A percentile compares a stretch with the other conserved stretches of the same genome.
These are phyloP conservation scores for Naumovozyma baii DNA, from an alignment of 805 yeast genomes.

Conservation along the genomic window DNA sequence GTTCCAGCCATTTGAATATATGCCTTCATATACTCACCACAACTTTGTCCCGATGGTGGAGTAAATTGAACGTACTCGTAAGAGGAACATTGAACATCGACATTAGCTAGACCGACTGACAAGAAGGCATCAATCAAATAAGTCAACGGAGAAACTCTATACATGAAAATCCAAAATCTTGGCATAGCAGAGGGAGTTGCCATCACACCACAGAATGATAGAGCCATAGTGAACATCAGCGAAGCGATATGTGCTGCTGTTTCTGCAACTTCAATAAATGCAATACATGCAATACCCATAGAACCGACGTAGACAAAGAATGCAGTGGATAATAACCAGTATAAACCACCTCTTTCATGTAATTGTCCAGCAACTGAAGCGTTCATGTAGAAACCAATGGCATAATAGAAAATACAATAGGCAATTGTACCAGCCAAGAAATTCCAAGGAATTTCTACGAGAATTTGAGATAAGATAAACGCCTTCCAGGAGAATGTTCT, in stretches of 20 bases:
- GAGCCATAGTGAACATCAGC: constrained; percentile 49
- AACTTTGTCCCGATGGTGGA: constrained; percentile 49
- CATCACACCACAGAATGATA: constrained; percentile 74
- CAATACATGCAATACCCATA: constrained; percentile 48
- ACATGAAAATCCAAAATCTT: constrained; percentile 78
- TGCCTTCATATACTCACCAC: constrained; percentile 43
- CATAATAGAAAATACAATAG: constrained; percentile 60
- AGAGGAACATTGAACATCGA: constrained; percentile 38
- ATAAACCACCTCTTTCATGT: constrained; percentile 47
- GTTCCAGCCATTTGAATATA: constrained; percentile 29
- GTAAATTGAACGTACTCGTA: constrained; percentile 40
- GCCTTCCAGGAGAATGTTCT: constrained; percentile 61
- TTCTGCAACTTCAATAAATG: constrained; percentile 49
- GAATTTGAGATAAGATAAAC: constrained; percentile 51
- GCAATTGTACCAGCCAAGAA: constrained; percentile 50
- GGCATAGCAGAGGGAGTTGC: constrained; percentile 49
- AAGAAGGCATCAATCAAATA: constrained; percentile 51
- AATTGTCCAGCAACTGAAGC: constrained; percentile 43
- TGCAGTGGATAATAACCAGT: constrained; percentile 37
- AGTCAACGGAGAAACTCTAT: constrained; percentile 64
- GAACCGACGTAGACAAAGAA: constrained; percentile 50
- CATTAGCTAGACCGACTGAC: constrained; percentile 46
- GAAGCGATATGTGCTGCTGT: constrained; percentile 55
- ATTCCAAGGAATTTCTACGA: constrained; percentile 62
- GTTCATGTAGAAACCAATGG: constrained; percentile 57